A percentile compares a stretch with the other conserved stretches of the same genome.
These are phyloP conservation scores for Mycena crocata DNA, from an alignment of 768 basidiomycete genomes.

Conservation along the genomic window DNA sequence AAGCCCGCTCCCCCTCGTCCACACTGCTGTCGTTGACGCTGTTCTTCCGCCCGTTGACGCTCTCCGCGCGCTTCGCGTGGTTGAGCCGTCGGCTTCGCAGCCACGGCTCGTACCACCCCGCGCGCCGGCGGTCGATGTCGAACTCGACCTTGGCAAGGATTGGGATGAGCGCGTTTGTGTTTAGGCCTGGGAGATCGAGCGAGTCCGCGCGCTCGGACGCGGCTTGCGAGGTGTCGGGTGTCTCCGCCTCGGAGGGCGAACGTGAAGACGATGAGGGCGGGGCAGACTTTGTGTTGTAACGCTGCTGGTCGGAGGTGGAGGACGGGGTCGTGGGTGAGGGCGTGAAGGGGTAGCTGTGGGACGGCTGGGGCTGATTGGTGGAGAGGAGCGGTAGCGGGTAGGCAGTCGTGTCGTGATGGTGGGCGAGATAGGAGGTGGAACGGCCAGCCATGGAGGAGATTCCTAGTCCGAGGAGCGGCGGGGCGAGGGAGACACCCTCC, in stretches of 20 bases:
- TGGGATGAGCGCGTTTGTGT: conserved; percentile 74
- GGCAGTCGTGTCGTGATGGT: conserved; percentile 41
- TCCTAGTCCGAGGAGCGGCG: conserved; percentile 57
- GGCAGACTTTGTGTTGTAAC: conserved; percentile 60
- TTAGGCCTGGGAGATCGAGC: conserved; percentile 75
- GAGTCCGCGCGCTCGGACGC: conserved; percentile 56
- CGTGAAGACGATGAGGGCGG: conserved; percentile 58
- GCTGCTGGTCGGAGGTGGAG: conserved; percentile 57
- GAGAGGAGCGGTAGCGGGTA: conserved; percentile 54
- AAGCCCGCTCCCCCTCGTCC: background rate
- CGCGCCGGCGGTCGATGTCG: conserved; percentile 85
- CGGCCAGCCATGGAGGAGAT: conserved; percentile 55
- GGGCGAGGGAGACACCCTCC: conserved; percentile 52
- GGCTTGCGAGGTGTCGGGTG: conserved; percentile 43
- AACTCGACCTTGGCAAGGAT: conserved; percentile 96
- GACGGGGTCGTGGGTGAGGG: conserved; percentile 68
- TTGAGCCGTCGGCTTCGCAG: conserved; percentile 70
- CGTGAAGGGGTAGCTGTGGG: conserved; percentile 51
- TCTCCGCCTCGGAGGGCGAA: conserved; percentile 48
- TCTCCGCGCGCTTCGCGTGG: conserved; percentile 68
- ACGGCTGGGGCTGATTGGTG: conserved; percentile 52
- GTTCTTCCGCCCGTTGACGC: conserved; percentile 43
- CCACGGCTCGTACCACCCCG: conserved; percentile 92
- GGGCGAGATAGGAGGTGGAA: conserved; percentile 55
- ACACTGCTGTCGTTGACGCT: conserved; percentile 13